Percentiles rank a stretch among this genome's conserved stretches.
Conservation (phyloP, 2,329 filamentous ascomycete species). For the Fusarium sp. region DNA sequence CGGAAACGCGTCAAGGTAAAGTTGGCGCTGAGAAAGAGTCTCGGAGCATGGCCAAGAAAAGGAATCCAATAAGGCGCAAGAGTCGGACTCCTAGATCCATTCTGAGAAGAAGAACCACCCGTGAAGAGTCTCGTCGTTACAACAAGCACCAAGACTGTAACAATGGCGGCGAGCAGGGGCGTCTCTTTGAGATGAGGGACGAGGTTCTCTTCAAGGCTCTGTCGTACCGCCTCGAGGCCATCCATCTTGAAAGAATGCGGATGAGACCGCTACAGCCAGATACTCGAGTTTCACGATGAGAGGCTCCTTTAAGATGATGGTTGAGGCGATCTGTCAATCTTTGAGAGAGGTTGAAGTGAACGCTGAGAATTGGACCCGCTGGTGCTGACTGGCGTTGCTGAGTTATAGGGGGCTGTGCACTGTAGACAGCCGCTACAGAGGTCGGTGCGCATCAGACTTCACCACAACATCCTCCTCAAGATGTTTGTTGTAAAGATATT, state of each 20-base stretch:
- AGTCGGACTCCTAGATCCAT: conserved; percentile 37
- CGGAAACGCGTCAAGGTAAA: conserved; percentile 46
- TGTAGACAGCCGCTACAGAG: conserved; percentile 12
- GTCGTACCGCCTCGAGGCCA: conserved; percentile 14
- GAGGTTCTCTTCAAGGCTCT: conserved; percentile 28
- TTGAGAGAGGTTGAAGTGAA: conserved; percentile 4
- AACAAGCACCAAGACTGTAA: conserved; percentile 40
- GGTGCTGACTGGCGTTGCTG: conserved; percentile 24
- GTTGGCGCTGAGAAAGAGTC: conserved; percentile 43
- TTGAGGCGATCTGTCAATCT: conserved; percentile 33
- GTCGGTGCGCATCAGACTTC: neutral
- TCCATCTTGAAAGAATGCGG: conserved; percentile 22
- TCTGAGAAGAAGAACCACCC: conserved; percentile 46
- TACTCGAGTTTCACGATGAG: neutral
- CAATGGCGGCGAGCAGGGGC: conserved; percentile 34
- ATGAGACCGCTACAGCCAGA: neutral
- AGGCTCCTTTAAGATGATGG: neutral
- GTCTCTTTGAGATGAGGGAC: conserved; percentile 37
- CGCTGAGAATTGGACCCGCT: conserved; percentile 25
- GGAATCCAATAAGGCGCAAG: conserved; percentile 51
- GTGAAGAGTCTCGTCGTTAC: conserved; percentile 41
- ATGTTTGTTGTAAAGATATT: neutral
- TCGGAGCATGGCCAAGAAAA: conserved; percentile 49
- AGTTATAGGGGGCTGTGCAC: conserved; percentile 27
- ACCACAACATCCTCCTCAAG: neutral